phyloP scores from a whole-genome alignment of 805 yeast species.

The Wickerhamiella azymoides region DNA sequence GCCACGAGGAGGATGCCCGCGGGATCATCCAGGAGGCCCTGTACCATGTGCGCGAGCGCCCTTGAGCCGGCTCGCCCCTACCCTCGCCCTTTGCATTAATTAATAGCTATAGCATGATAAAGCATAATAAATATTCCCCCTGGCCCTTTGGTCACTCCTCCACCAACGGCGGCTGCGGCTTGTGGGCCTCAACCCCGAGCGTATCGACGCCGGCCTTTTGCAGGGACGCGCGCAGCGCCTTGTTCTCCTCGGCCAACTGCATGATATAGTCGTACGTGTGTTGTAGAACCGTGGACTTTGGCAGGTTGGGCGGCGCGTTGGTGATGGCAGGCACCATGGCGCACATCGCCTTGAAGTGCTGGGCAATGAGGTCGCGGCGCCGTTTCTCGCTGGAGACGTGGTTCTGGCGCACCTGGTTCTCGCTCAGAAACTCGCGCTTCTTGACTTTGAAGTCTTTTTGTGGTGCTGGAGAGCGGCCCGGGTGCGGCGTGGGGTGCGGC shows the following conservation, averaged over 20 bases:
- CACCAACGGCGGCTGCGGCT: constrained; percentile 4
- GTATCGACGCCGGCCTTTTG: constrained; percentile 14
- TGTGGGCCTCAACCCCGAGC: constrained; percentile 9
- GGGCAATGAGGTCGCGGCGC: constrained; percentile 28
- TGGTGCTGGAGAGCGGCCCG: not conserved
- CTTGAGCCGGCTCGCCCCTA: not conserved
- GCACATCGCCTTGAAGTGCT: constrained; percentile 26
- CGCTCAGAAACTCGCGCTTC: constrained; percentile 21
- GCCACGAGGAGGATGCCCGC: constrained; percentile 82
- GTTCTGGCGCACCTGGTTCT: constrained; percentile 27
- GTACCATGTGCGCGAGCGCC: constrained; percentile 26
- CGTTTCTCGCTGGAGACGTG: constrained; percentile 30
- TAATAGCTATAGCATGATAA: not conserved
- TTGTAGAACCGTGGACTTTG: constrained; percentile 22
- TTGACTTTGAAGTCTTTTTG: no score
- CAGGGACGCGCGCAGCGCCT: constrained; percentile 17
- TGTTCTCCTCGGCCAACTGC: constrained; percentile 19
- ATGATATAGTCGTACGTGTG: constrained; percentile 19
- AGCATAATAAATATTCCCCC: not conserved
- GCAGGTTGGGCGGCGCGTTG: constrained; percentile 9
- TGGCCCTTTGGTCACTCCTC: not conserved
- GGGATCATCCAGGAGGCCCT: constrained; percentile 63
- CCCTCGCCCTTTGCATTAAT: no score
- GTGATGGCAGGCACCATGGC: constrained; percentile 24
- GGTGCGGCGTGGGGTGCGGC: not conserved